Evolutionary conservation across 805 yeast species (phyloP), one percentile per base, ranked within the genome.

Genomic region (Soucietia sequanensis): DNA sequence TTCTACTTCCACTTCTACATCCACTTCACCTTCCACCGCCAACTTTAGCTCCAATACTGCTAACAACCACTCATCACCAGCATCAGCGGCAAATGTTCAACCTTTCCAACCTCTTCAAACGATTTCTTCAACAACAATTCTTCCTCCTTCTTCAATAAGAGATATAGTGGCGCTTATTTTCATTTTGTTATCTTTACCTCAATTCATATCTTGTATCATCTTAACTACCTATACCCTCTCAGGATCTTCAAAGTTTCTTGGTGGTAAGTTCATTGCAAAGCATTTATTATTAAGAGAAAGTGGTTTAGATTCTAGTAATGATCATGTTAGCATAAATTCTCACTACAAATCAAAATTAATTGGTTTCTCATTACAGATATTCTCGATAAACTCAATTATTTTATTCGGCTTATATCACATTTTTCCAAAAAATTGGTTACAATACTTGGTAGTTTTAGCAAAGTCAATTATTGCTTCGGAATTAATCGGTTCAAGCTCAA

Each of bases 81-180:
- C 27, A 14, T 10, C 27, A n/a, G n/a, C n/a, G n/a, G n/a, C n/a
- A n/a, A n/a, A n/a, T n/a, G n/a, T n/a, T n/a, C n/a, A n/a, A n/a
- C 23, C 8, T 8, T 21, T 21, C 23, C 23, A 21, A 9, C 20
- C 31, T 3, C n/a, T 19, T 18, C 22, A 29, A 19, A 17, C 31
- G 12, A 29, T 29, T 18, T 11, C 18, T 19, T 18, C 31, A 19
- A 39, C 37, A 29, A 40, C 28, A 26, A 41, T 51, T 6, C 33
- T 54, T 23, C 58, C 59, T 4, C 44, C 59, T 4, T 44, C 55
- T 4, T 49, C 63, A 6, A 31, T 55, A 34, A 43, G 62, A 31
- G 70, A 64, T 35, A 52, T 62, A 11, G 43, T 62, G 25, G 57
- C 68, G 19, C 42, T 62, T 25, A 50, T 58, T 6, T 54, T 61